These are phyloP conservation scores for Liriodendron chinense DNA, from an alignment of 164 flowering plant species.

Conservation along the genomic window DNA sequence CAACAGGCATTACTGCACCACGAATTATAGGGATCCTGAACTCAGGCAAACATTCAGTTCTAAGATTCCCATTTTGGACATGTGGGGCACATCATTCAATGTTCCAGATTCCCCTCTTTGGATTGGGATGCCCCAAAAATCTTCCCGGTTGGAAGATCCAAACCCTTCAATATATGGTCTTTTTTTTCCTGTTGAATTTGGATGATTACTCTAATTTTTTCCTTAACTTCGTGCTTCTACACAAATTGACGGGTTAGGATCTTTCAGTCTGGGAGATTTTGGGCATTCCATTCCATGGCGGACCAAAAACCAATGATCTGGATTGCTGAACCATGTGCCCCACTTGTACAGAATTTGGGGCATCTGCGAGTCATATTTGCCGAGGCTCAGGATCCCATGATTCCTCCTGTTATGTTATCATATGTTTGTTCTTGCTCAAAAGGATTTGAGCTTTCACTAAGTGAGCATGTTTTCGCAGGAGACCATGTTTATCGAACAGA, in stretches of 20 bases:
- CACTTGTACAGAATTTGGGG: background rate
- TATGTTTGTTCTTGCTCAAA: background rate
- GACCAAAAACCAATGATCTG: background rate
- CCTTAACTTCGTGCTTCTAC: background rate
- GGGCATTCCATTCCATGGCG: background rate
- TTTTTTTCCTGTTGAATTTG: background rate
- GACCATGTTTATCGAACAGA: constrained; percentile 64
- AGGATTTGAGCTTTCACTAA: background rate
- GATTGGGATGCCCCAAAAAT: background rate
- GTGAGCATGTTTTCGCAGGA: constrained; percentile 37
- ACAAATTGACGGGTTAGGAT: background rate
- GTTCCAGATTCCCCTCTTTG: background rate
- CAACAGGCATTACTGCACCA: background rate
- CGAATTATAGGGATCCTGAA: background rate
- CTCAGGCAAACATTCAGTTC: background rate
- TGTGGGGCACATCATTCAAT: background rate
- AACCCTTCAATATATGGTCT: background rate
- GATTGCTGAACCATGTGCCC: background rate
- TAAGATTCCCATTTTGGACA: background rate
- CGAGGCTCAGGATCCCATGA: background rate
- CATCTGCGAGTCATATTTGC: background rate
- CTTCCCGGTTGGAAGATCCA: background rate
- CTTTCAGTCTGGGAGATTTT: background rate
- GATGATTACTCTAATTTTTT: background rate
- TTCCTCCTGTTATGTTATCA: background rate